A percentile compares a stretch with the other conserved stretches of the same genome.
These are phyloP conservation scores for Neurospora sp. DNA, from an alignment of 495 filamentous ascomycete genomes.

Conservation along the genomic window DNA sequence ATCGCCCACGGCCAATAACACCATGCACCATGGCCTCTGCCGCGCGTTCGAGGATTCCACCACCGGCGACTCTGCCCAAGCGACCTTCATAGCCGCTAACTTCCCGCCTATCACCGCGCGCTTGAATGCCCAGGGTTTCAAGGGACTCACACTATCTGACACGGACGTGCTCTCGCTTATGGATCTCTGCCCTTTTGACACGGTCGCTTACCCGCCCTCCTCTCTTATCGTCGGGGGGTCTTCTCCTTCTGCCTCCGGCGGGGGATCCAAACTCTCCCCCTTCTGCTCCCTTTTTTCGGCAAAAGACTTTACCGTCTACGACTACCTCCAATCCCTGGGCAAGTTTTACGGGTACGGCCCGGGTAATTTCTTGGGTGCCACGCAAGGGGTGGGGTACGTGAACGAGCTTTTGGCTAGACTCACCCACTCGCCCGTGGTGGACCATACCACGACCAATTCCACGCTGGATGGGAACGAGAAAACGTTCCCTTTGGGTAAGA, in stretches of 20 bases:
- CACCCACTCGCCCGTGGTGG: conserved; percentile 51
- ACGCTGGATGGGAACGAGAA: conserved; percentile 51
- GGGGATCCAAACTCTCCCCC: conserved; percentile 29
- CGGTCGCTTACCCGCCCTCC: conserved; percentile 57
- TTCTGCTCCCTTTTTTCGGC: conserved; percentile 67
- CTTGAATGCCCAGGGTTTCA: conserved; percentile 47
- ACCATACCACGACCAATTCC: conserved; percentile 59
- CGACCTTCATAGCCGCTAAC: conserved; percentile 46
- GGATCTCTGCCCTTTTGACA: conserved; percentile 79
- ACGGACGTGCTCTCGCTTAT: conserved; percentile 58
- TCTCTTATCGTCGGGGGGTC: conserved; percentile 30
- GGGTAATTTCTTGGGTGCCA: conserved; percentile 66
- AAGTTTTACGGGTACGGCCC: conserved; percentile 75
- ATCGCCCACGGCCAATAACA: conserved; percentile 57
- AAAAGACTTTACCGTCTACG: conserved; percentile 62
- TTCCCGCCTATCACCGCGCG: conserved; percentile 49
- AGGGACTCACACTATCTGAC: conserved; percentile 46
- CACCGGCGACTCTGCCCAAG: conserved; percentile 40
- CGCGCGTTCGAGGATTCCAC: conserved; percentile 46
- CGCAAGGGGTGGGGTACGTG: conserved; percentile 73
- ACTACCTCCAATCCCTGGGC: conserved; percentile 62
- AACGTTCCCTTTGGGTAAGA: conserved; percentile 61
- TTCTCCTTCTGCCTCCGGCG: conserved; percentile 26
- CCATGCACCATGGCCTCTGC: conserved; percentile 62
- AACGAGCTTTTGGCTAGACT: conserved; percentile 80